A percentile compares a stretch with the other conserved stretches of the same genome.
Conservation (phyloP, 768 basidiomycete species). For the Phaeotremella skinneri region DNA sequence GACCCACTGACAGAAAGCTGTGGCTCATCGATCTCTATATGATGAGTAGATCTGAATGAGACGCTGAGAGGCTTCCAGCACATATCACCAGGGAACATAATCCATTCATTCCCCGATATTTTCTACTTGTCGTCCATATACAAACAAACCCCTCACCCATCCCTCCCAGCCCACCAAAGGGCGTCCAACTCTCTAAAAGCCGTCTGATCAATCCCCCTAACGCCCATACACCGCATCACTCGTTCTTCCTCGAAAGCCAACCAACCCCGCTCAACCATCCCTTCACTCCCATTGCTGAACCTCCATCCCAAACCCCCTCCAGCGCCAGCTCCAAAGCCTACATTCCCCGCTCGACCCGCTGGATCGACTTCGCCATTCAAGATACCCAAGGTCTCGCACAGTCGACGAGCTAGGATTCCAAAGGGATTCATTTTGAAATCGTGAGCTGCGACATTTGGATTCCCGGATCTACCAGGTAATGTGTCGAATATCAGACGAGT, state of each 20-base stretch:
- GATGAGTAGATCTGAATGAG: no score
- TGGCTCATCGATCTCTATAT: no score
- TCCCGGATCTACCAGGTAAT: constrained; percentile 2
- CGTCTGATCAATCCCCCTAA: constrained; percentile 23
- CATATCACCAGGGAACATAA: not conserved
- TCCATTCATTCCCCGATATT: not conserved
- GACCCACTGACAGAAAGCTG: no score
- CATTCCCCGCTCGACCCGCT: constrained; percentile 10
- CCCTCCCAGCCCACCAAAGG: constrained; percentile 29
- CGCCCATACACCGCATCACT: constrained; percentile 22
- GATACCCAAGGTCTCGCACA: constrained; percentile 49
- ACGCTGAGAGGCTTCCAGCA: no score
- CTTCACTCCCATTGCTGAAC: constrained; percentile 16
- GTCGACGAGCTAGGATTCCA: constrained; percentile 45
- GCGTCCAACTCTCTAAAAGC: constrained; percentile 33
- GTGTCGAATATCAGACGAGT: constrained; percentile 44
- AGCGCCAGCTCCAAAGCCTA: constrained; percentile 31
- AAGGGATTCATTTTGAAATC: constrained; percentile 31
- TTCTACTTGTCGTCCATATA: not conserved
- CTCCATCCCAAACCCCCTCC: constrained; percentile 37
- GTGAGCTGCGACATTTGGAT: not conserved
- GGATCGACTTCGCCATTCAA: constrained; percentile 39
- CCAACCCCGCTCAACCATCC: constrained; percentile 34
- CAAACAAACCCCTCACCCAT: not conserved
- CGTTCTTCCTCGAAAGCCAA: constrained; percentile 32